Conservation (phyloP, 805 yeast species). For the Wickerhamomyces hampshirensis region DNA sequence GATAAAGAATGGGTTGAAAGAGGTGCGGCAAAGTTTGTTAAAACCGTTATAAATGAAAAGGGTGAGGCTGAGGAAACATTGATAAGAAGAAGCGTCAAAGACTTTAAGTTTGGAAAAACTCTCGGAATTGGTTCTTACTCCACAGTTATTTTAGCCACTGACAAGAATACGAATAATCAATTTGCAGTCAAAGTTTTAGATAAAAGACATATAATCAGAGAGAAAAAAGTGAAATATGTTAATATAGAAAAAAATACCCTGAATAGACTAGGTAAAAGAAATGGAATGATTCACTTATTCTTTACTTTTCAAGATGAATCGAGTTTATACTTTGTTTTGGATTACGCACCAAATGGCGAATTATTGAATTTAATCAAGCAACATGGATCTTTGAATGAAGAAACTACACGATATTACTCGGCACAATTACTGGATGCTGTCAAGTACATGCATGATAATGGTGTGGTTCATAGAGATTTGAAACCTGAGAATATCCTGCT, state of each 20-base stretch:
- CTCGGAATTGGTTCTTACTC: constrained; percentile 97
- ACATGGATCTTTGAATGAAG: constrained; percentile 67
- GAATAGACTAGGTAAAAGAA: constrained; percentile 55
- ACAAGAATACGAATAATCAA: constrained; percentile 66
- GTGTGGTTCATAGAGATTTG: constrained; percentile 76
- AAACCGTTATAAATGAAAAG: constrained; percentile 35
- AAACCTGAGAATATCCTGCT: constrained; percentile 79
- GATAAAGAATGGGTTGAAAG: constrained; percentile 26
- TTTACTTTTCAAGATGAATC: constrained; percentile 79
- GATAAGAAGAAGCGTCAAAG: constrained; percentile 60
- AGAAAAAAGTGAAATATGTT: constrained; percentile 80
- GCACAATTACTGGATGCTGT: constrained; percentile 75
- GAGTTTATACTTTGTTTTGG: constrained; percentile 68
- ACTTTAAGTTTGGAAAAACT: constrained; percentile 82
- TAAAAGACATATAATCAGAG: constrained; percentile 73
- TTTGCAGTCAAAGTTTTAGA: constrained; percentile 76
- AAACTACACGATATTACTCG: constrained; percentile 59
- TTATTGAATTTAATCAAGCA: constrained; percentile 61
- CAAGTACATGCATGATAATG: constrained; percentile 65
- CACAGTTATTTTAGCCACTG: constrained; percentile 84
- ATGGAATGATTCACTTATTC: constrained; percentile 63
- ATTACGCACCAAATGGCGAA: constrained; percentile 80
- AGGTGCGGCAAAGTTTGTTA: constrained; percentile 56
- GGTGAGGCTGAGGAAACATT: constrained; percentile 50
- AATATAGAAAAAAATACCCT: constrained; percentile 79